Base-by-base conservation (phyloP, 2,329 filamentous ascomycete genomes). In the Talaromyces verruculosus region DNA sequence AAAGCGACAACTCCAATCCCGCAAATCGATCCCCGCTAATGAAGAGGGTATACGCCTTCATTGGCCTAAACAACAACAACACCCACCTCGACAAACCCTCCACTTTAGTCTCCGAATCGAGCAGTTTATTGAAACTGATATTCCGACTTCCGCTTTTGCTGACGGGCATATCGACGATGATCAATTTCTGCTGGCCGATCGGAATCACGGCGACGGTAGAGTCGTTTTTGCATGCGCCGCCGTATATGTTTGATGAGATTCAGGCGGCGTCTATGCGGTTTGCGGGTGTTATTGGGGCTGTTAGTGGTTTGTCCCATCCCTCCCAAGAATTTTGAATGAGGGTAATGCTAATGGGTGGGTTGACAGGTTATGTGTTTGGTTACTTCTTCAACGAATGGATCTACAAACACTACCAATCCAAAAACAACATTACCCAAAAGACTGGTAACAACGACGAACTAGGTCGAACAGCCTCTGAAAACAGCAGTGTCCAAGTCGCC, bases 101-200 rank as follows among this genome's bases (percentile, higher is more conserved):
- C 0, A 76, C 74, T 0, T 45, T 78, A 6, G 39, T 58, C 7
- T 65, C 70, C 33, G 75, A 73, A 69, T 71, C 68, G 39, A 70
- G 68, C 43, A 71, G 51, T 6, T 58, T 76, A 22, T 66, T 70
- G 1, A 22, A 71, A 8, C 71, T 75, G 62, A 69, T 77, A 8
- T 75, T 78, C 68, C 74, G 75, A 59, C 67, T 74, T 15, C 73
- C 74, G 0, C 63, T 77, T 28, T 62, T 77, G 1, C 65, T 76
- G 62, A 74, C 71, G 6, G 70, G 67, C 19, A 57, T 78, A 39
- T 70, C 74, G 15, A 72, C 72, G n/a, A 69, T 78, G 71, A 73
- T 78, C 15, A 77, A 73, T 28, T 78, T 77, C 62, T 76, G 72
- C 47, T 79, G 76, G 77, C 76, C 77, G 0, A 78, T 79, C 64